phyloP scores from a whole-genome alignment of 2,329 filamentous ascomycete species.

The Dendrostoma leiphaemia region DNA sequence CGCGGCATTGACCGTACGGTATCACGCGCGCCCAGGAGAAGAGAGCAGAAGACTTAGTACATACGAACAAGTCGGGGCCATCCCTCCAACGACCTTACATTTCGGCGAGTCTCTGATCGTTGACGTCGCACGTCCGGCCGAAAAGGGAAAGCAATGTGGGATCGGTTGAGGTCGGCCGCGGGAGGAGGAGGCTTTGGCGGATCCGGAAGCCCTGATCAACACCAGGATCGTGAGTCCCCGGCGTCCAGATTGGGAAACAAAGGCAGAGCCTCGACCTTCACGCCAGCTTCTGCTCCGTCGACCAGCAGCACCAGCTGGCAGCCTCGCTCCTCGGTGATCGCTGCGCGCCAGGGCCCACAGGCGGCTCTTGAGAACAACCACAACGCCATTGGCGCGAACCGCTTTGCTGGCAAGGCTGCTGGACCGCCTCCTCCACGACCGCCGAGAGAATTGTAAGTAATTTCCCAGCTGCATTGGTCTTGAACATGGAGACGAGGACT shows the following conservation, averaged over 20 bases:
- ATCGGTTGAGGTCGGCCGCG: slow-evolving; percentile 7
- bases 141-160: background rate
- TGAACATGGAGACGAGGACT: background rate
- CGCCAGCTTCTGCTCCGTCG: background rate
- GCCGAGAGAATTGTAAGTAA: slow-evolving; percentile 12
- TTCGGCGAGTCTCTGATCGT: too few species aligned
- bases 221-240: background rate
- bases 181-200: slow-evolving; percentile 4
- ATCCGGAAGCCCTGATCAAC: background rate
- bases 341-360: slow-evolving; percentile 11
- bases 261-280: slow-evolving; percentile 1
- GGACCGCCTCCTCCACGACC: slow-evolving; percentile 10
- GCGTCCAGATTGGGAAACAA: background rate
- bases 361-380: background rate
- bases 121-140: too few species aligned
- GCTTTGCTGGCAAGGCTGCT: slow-evolving; percentile 6
- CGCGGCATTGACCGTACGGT: too few species aligned
- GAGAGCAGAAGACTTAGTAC: too few species aligned
- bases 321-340: slow-evolving; percentile 11
- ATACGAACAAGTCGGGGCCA: too few species aligned
- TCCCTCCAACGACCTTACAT: too few species aligned
- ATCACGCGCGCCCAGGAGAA: too few species aligned
- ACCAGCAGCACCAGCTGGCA: slow-evolving; percentile 10
- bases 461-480: background rate
- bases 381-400: background rate